Evolutionary conservation across 352 stramenopile species (phyloP), one percentile per base, ranked within the genome.

Genomic region (Phytopythium boreale): DNA sequence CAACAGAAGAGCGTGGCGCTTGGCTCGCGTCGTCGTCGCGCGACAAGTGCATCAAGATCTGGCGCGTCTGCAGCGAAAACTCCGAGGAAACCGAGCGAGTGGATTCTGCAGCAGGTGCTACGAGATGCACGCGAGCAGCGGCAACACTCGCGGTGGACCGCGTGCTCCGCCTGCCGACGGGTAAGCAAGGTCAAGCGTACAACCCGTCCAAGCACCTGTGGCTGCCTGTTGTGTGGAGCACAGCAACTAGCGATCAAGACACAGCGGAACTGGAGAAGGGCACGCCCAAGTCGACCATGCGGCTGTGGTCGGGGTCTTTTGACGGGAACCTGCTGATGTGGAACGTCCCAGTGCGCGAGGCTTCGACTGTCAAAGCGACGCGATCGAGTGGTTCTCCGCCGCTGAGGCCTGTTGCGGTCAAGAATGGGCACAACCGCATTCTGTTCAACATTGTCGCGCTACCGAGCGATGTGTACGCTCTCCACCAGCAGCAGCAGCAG

Each of bases 1-100:
- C n/a, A 31, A 59, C 52, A 27, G 2, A 22, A 24, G 31, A 56
- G 29, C 44, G 20, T 22, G 56, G 46, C 29, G 58, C 70, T 10
- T 80, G 79, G 65, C 70, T 93, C 8, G 82, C 82, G 14, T 87
- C 81, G 20, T 88, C 82, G 19, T 92, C 85, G 22, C 74, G 81
- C 0, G 85, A 93, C 63, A 83, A 85, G 34, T 79, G 60, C 2
- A 90, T 93, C 56, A 88, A 89, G 43, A 66, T 92, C 15, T 93
- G 83, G 83, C 66, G 59, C 24, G 51, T 76, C 7, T 20, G 11
- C 22, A 22, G 36, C 26, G 68, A 55, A 46, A 22, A n/a, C 24
- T 0, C 6, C 0, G 15, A 59, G 20, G 31, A 20, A n/a, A n/a
- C 4, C 0, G 36, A 19, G 5, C 49, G 12, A 17, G 24, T 4